Percentiles rank a stretch among this genome's conserved stretches.
These are phyloP conservation scores for Alternaria dauci DNA, from an alignment of 2,329 filamentous ascomycete species.

Conservation along the genomic window DNA sequence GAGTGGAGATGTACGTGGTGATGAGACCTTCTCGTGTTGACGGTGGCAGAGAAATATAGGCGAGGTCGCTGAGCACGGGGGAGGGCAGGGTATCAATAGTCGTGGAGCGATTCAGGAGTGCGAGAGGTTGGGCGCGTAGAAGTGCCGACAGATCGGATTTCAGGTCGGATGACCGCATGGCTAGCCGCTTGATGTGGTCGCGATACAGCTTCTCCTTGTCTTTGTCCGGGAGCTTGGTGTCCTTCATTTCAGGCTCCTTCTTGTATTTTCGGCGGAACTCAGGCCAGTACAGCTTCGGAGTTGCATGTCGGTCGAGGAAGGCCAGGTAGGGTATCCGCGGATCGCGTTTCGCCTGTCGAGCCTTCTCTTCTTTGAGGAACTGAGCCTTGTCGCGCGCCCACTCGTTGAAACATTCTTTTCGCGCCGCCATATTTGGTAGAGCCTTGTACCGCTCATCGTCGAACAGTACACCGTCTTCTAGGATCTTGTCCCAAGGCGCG, in stretches of 20 bases:
- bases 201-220: conserved; percentile 82
- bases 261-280: conserved; percentile 94
- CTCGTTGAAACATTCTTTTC: conserved; percentile 82
- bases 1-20: conserved; percentile 70
- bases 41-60: conserved; percentile 72
- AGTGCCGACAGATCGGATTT: conserved; percentile 74
- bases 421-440: conserved; percentile 78
- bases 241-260: conserved; percentile 81
- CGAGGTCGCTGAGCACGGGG: conserved; percentile 70
- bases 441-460: conserved; percentile 89
- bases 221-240: conserved; percentile 66
- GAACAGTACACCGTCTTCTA: conserved; percentile 82
- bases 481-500: conserved; percentile 87
- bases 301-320: conserved; percentile 82
- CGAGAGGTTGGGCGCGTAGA: conserved; percentile 67
- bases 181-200: conserved; percentile 72
- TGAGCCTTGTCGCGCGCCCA: conserved; percentile 84
- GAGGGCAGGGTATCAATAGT: conserved; percentile 66
- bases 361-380: conserved; percentile 73
- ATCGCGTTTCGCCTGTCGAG: conserved; percentile 80
- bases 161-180: conserved; percentile 70
- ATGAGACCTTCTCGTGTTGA: conserved; percentile 70
- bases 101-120: conserved; percentile 68
- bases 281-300: conserved; percentile 93
- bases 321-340: conserved; percentile 82